Conservation (phyloP, 1,284 basidiomycete genomes). For the Sanguinoderma infundibulare region DNA sequence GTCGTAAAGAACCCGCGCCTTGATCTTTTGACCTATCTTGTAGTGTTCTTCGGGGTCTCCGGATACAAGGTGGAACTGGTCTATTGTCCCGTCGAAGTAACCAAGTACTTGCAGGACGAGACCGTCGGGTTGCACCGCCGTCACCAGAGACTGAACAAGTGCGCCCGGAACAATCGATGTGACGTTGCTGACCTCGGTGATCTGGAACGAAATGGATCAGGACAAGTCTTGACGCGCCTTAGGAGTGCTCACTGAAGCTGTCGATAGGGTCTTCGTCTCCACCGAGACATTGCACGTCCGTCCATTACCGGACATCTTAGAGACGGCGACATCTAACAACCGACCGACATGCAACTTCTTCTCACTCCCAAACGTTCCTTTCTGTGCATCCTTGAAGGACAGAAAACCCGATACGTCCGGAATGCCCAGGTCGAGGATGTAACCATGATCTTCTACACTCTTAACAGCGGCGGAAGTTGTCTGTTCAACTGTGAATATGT, state of each 20-base stretch:
- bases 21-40: conserved; percentile 88
- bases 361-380: conserved; percentile 43
- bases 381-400: conserved; percentile 67
- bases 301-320: conserved; percentile 70
- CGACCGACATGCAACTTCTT: conserved; percentile 65
- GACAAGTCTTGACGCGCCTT: neutral
- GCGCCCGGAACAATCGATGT: conserved; percentile 87
- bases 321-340: conserved; percentile 66
- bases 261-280: conserved; percentile 49
- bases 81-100: conserved; percentile 93
- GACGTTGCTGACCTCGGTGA: conserved; percentile 80
- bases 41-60: conserved; percentile 55
- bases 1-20: conserved; percentile 88
- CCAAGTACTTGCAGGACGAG: conserved; percentile 92
- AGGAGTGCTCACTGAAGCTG: conserved; percentile 53
- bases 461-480: conserved; percentile 79
- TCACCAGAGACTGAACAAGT: conserved; percentile 87
- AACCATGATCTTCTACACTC: conserved; percentile 95
- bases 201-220: conserved; percentile 37
- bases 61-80: conserved; percentile 77
- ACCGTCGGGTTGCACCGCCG: conserved; percentile 78
- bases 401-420: conserved; percentile 79
- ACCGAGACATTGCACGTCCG: conserved; percentile 69
- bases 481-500: conserved; percentile 42
- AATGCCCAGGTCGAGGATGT: conserved; percentile 87